Evolutionary conservation across 805 yeast genomes (phyloP), one percentile per base, ranked within the genome.

Genomic region (Candida methanosorbosa): DNA sequence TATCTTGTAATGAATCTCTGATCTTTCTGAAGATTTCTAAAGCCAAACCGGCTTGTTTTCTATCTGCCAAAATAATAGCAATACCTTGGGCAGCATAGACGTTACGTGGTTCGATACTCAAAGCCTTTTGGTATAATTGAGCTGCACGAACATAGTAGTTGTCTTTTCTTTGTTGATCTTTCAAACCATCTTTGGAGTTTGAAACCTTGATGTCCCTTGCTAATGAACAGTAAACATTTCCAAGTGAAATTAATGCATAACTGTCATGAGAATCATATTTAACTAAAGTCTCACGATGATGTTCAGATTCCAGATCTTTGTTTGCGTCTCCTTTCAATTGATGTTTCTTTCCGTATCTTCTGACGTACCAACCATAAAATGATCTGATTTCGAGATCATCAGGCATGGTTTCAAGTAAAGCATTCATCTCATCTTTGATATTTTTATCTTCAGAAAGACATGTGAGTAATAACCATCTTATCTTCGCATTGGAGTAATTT

Each of bases 21-120:
- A 88, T 77, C 46, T 88, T 86, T 56, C 94, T 73, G 50, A 92
- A 78, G 30, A 88, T 79, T 44, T 85, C 94, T 49, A 88, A 66
- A 0, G 97, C 95, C 40, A 78, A 68, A 18, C 75, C 77, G 23
- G 75, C 61, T 45, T 83, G 78, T 44, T 79, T 78, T 49, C 78
- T 80, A 49, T 90, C 97, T 9, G 94, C 94, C 56, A 86, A 82
- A 4, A 87, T 76, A 37, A 92, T 86, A 1, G 97, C 97, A 41
- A 92, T 69, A 36, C 99, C 99, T 58, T 92, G 98, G 1, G 98
- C 97, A 5, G 98, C 99, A 62, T 80, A 92, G 1, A 88, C 90
- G 53, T 90, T 85, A 45, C 71, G 67, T 2, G 88, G 75, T 60
- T 92, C 97, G 20, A 87, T 60, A 33, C 82, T 78, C 35, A 92